Conservation (phyloP, 2,329 filamentous ascomycete genomes). For the Colletotrichum lindemuthianum region DNA sequence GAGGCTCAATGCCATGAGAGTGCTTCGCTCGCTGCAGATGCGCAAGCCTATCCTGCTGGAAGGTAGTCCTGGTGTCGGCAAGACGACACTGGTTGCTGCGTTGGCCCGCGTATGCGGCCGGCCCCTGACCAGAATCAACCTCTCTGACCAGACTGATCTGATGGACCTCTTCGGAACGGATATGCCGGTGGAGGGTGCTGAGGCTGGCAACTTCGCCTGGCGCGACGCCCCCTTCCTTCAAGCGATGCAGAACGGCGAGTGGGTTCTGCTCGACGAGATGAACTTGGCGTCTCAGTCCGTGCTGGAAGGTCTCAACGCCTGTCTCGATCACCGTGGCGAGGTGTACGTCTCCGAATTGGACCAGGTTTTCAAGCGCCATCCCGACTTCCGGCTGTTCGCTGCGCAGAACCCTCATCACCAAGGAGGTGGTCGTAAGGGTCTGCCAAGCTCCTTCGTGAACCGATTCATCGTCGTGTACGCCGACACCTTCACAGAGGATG, state of each 20-base stretch:
- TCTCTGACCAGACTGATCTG: conserved; percentile 97
- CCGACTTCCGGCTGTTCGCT: conserved; percentile 92
- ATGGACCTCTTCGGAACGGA: conserved; percentile 98
- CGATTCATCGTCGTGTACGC: conserved; percentile 98
- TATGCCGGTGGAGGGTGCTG: conserved; percentile 91
- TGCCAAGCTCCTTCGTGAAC: conserved; percentile 96
- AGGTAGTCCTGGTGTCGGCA: conserved; percentile 97
- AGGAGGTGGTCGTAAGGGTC: conserved; percentile 91
- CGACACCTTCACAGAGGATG: conserved; percentile 84
- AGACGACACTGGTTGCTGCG: conserved; percentile 91
- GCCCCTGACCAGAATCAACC: conserved; percentile 90
- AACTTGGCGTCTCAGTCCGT: conserved; percentile 97
- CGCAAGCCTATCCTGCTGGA: conserved; percentile 93
- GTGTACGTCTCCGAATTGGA: conserved; percentile 96
- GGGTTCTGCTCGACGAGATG: conserved; percentile 98
- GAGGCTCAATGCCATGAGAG: conserved; percentile 87
- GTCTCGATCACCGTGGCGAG: conserved; percentile 94
- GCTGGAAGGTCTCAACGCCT: conserved; percentile 94
- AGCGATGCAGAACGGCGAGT: conserved; percentile 96
- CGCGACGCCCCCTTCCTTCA: conserved; percentile 93
- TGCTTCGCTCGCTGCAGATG: conserved; percentile 88
- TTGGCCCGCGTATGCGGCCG: conserved; percentile 83
- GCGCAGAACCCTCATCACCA: conserved; percentile 98
- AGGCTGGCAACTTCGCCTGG: conserved; percentile 93
- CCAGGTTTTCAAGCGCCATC: conserved; percentile 90